Conservation (phyloP, 495 filamentous ascomycete genomes). For the Aspergillus olivimuriae region DNA sequence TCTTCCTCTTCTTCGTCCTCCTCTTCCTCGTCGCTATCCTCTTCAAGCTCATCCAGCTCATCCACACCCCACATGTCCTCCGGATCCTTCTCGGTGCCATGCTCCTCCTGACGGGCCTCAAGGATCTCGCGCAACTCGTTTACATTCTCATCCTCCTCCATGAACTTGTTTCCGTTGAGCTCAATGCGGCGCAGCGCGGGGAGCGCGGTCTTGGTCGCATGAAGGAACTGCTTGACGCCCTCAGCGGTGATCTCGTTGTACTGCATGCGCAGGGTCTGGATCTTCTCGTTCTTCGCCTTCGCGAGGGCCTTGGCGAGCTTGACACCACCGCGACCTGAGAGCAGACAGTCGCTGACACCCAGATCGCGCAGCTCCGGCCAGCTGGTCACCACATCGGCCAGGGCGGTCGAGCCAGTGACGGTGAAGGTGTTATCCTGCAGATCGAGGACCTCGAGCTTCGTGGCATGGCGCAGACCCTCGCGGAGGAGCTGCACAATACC, state of each 20-base stretch:
- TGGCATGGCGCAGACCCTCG: conserved; percentile 65
- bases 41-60: conserved; percentile 76
- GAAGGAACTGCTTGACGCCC: conserved; percentile 61
- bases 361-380: conserved; percentile 78
- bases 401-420: conserved; percentile 64
- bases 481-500: conserved; percentile 73
- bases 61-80: conserved; percentile 77
- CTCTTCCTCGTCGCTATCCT: conserved; percentile 62
- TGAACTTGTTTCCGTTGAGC: conserved; percentile 92
- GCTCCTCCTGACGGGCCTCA: conserved; percentile 52
- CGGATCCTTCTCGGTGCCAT: conserved; percentile 39
- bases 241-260: conserved; percentile 86
- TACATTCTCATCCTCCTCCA: conserved; percentile 69
- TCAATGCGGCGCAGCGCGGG: conserved; percentile 75
- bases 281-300: conserved; percentile 65
- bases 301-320: conserved; percentile 65
- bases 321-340: conserved; percentile 72
- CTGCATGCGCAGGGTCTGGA: conserved; percentile 77
- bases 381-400: conserved; percentile 62
- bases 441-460: conserved; percentile 66
- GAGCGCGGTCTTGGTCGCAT: conserved; percentile 56
- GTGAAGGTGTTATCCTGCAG: conserved; percentile 98
- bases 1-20: conserved; percentile 66
- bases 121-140: conserved; percentile 44
- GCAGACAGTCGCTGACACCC: conserved; percentile 81